Evolutionary conservation across 2,329 filamentous ascomycete genomes (phyloP), one percentile per base, ranked within the genome.

Genomic region (Neopestalotiopsis clavispora): DNA sequence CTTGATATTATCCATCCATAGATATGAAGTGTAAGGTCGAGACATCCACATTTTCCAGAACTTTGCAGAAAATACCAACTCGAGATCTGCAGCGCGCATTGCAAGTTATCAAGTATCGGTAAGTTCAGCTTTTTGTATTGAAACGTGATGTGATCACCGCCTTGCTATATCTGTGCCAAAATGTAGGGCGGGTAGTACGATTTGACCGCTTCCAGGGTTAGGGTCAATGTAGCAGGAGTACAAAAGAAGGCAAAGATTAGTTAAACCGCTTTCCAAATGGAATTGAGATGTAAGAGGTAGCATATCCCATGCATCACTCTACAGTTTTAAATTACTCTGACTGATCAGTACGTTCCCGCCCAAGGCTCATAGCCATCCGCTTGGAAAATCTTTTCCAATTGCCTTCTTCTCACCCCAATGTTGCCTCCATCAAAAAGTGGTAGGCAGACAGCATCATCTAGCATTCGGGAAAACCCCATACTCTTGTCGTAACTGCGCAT

Each of bases 361-460:
- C 45, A 52, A 52, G 45, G 45, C 17, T 52, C 45, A 52, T 52
- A 52, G 1, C 45, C 45, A 6, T 52, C 45, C 17, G 45, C 20
- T n/a, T 23, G 45, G 7, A 52, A n/a, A 5, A 52, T 52, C 67
- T 79, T 77, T 72, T 87, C 82, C 67, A 87, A 71, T 68, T 85
- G 82, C 34, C 85, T 77, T 65, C 85, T 80, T 56, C 86, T 77
- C 6, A 88, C 82, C 0, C 86, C 86, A 12, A 88, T 80, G 74
- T 88, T 88, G 0, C 86, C 86, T 0, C 85, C 85, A 69, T 88
- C 86, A 67, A 88, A 87, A 30, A 84, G 81, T 3, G 84, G 84
- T 65, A 87, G 69, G 4, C 80, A 82, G 70, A 84, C 78, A 0
- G 83, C 85, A 69, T 81, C 81, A 45, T 83, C 83, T 32, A 86